Conservation (phyloP, 306 rosid genomes). For the Pueraria montana region DNA sequence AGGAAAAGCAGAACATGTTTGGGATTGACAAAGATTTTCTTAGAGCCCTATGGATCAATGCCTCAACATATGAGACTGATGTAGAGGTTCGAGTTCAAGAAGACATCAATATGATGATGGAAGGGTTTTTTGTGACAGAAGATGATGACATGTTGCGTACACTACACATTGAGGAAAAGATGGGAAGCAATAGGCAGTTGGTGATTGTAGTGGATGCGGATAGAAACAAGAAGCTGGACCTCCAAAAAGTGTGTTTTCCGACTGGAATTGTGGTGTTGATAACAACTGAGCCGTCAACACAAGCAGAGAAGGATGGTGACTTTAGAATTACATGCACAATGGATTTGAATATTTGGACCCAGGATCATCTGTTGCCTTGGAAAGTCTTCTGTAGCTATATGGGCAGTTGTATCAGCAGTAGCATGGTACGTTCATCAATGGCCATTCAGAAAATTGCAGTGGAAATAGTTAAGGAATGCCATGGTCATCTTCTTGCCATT, state of each 20-base stretch:
- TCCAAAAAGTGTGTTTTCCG: neutral
- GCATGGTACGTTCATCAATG: neutral
- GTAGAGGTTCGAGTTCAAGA: conserved; percentile 13
- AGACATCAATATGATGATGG: neutral
- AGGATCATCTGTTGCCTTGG: conserved; percentile 34
- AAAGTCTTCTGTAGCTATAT: neutral
- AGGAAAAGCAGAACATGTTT: neutral
- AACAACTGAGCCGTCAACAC: conserved; percentile 3
- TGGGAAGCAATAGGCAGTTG: neutral
- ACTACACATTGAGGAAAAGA: no score
- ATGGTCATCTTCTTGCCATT: conserved; percentile 29
- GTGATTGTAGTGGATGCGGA: conserved; percentile 24
- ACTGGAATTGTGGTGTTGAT: neutral
- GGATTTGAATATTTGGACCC: conserved; percentile 24
- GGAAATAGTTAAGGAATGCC: conserved; percentile 1
- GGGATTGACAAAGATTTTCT: conserved; percentile 12
- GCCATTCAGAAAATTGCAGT: neutral
- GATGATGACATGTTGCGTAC: neutral
- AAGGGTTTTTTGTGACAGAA: neutral
- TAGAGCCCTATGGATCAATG: conserved; percentile 6
- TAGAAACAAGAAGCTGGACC: neutral
- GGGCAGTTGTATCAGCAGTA: no score
- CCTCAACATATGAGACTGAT: neutral
- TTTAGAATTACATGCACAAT: neutral
- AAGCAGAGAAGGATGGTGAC: neutral